phyloP scores from a whole-genome alignment of 306 rosid species.

The Glycine latifolia region DNA sequence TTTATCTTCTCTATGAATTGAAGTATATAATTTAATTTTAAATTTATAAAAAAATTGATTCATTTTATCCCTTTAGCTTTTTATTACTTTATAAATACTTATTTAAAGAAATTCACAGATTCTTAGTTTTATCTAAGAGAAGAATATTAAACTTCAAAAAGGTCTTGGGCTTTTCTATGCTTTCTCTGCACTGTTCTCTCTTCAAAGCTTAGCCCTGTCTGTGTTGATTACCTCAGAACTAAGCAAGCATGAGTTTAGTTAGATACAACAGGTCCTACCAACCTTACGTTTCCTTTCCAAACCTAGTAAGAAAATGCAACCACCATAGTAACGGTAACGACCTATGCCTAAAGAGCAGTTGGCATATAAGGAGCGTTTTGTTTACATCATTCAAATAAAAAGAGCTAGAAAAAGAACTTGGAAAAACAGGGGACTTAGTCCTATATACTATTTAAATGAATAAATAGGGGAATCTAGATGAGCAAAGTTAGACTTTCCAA shows the following conservation, averaged over 20 bases:
- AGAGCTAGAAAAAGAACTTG: neutral
- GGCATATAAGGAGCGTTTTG: neutral
- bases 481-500: no score
- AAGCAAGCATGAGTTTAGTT: slow-evolving; percentile 44
- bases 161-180: neutral
- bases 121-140: no score
- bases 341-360: neutral
- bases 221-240: slow-evolving; percentile 26
- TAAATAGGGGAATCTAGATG: no score
- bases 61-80: no score
- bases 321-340: neutral
- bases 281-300: slow-evolving; percentile 13
- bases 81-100: no score
- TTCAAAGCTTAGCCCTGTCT: slow-evolving; percentile 7
- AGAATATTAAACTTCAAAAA: neutral
- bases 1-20: no score
- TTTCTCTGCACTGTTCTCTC: slow-evolving; percentile 30
- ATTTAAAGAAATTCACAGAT: no score
- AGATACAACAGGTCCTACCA: slow-evolving; percentile 38
- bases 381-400: neutral
- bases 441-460: no score
- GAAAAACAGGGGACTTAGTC: no score
- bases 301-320: slow-evolving; percentile 32
- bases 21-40: no score
- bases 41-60: no score